Base-by-base conservation (phyloP, 23 red algal genomes). In the Agarophyton chilense region DNA sequence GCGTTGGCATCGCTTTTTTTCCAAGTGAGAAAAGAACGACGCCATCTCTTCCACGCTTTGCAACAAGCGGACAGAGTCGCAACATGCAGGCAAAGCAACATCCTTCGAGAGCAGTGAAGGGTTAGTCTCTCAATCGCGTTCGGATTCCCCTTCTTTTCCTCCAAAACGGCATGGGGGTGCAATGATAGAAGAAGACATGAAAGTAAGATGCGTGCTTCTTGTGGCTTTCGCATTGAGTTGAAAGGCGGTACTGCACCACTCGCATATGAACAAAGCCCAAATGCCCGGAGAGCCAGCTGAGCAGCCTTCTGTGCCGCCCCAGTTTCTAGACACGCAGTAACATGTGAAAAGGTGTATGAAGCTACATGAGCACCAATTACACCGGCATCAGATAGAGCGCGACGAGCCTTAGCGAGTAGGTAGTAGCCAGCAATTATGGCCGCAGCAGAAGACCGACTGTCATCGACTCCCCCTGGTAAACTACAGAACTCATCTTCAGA, bases 401-500 rank as follows among this genome's bases (percentile, higher is more conserved):
- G 67, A 47, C 85, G 67, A 24, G 85, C 85, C 43, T 89, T 89
- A 18, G 52, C 38, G 35, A 89, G 60, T 33, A 89, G 39, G 22
- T 89, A 89, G 54, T 89, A 89, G 29, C 71, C 70, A 57, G 71
- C 67, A 49, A 89, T 77, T 38, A 62, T 89, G 9, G 51, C 60
- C 16, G 85, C 85, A 10, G 85, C 85, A 38, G 26, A 45, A 46
- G 21, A 52, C 21, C 35, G 58, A 14, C 56, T 63, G 40, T 67
- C 65, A 2, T 40, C 18, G 12, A 14, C 61, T 13, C 31, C 39
- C 13, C 67, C 28, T 1, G 45, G 24, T 2, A 47, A 4, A 36
- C 47, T 18, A 16, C 47, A 51, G 10, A 41, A 41, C 2, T 80
- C 76, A 25, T 80, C 76, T 2, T 80, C 76, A 38, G 76, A 80